Evolutionary conservation across 2,329 filamentous ascomycete species (phyloP), one percentile per base, ranked within the genome.

Genomic region (Calonectria pseudoturangicola): DNA sequence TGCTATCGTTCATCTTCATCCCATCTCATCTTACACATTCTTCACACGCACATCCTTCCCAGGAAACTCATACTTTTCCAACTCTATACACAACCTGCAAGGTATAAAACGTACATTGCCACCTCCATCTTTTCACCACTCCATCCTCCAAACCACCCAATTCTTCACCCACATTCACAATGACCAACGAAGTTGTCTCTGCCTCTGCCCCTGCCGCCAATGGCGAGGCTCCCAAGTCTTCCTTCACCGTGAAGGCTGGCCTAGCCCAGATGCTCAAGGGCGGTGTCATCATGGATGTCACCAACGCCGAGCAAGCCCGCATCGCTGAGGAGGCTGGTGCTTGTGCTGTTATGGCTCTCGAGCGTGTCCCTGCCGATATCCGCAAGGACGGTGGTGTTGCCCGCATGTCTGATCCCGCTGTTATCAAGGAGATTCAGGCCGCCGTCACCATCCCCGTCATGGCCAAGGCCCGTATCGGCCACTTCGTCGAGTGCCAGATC

Each of bases 211-310:
- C 33, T 25, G 54, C 54, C 33, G 39, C 54, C 74, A 81, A 76
- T 66, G 79, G 76, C 70, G 83, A 86, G 77, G 80, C 81, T 60
- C 85, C 86, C 78, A 87, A 85, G 75, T 81, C 86, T 77, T 89
- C 91, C 85, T 98, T 98, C 86, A 93, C 93, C 78, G 93, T 98
- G 90, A 99, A 99, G 91, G 94, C 95, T 67, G 97, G 96, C 72
- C 89, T 99, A 76, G 97, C 97, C 28, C 94, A 98, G 86, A 99
- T 99, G 97, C 89, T 98, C 86, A 98, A 98, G 90, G 97, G 97
- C 83, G 97, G 97, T 81, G 97, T 99, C 77, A 99, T 99, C 86
- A 99, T 99, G 97, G 97, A 99, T 86, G 97, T 98, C 71, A 95
- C 97, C 75, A 95, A 96, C 84, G 94, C 95, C 30, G 94, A 95